Percentiles rank a stretch among this genome's conserved stretches.
Conservation (phyloP, 257 asterid species). For the Leptodermis oblonga region DNA sequence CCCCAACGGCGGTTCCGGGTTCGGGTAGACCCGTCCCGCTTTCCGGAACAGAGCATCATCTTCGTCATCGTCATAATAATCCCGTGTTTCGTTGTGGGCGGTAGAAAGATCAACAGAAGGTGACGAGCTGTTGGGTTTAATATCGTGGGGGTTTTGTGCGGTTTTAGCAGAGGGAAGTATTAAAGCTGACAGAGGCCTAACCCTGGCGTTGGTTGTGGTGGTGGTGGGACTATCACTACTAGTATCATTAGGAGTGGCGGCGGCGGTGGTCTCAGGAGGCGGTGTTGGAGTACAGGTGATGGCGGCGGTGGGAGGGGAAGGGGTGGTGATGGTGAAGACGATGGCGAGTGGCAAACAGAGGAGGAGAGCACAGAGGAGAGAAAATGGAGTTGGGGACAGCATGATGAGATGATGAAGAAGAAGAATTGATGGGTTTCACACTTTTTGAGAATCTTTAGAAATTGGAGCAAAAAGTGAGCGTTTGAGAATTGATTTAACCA, state of each 20-base stretch:
- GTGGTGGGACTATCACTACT: constrained; percentile 1
- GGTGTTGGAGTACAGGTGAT: not conserved
- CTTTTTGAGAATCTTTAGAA: not conserved
- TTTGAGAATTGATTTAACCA: not conserved
- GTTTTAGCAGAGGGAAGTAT: constrained; percentile 14
- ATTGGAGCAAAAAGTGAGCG: not conserved
- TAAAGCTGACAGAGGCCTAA: not conserved
- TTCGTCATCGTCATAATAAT: constrained; percentile 21
- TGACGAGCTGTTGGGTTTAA: constrained; percentile 1
- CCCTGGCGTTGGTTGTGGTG: not conserved
- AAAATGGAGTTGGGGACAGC: constrained; percentile 58
- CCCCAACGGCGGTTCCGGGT: constrained; percentile 29
- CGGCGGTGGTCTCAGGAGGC: constrained; percentile 15
- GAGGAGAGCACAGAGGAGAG: constrained; percentile 67
- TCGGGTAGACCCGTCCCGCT: constrained; percentile 46
- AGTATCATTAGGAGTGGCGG: not conserved
- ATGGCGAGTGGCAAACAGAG: constrained; percentile 76
- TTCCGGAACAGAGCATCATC: constrained; percentile 28
- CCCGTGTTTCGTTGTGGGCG: not conserved
- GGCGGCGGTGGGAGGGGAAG: constrained; percentile 23
- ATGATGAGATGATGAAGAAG: no score
- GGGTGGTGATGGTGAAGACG: constrained; percentile 52
- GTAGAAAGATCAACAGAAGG: not conserved
- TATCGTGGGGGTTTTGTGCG: constrained; percentile 15
- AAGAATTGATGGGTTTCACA: no score